Conservation (phyloP, 805 yeast species). For the Jamesozyma gamospora region DNA sequence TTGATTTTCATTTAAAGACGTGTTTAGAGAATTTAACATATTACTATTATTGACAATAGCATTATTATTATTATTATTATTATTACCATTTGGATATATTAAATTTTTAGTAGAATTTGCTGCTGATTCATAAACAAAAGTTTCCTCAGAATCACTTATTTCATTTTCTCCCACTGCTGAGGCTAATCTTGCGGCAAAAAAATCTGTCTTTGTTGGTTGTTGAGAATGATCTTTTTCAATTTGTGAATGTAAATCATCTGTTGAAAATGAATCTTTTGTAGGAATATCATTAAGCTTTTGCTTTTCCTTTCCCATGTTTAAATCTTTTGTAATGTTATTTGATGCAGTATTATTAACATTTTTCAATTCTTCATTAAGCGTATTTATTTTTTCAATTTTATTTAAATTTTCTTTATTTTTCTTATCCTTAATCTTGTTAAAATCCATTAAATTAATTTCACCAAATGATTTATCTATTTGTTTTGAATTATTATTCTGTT, state of each 20-base stretch:
- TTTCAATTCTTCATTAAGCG: neutral
- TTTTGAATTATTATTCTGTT: neutral
- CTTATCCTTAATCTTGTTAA: neutral
- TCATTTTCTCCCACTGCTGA: constrained; percentile 88
- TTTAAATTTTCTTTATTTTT: too few relatives aligned
- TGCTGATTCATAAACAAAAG: constrained; percentile 77
- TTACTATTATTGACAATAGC: neutral
- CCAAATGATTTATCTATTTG: too few relatives aligned
- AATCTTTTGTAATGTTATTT: constrained; percentile 2
- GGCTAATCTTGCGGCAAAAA: constrained; percentile 90
- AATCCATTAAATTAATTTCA: neutral
- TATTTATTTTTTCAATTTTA: neutral
- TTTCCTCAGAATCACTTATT: constrained; percentile 83
- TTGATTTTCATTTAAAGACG: neutral
- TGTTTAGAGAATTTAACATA: neutral
- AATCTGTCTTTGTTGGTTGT: constrained; percentile 63
- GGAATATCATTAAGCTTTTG: constrained; percentile 3
- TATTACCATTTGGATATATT: constrained; percentile 10
- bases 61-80: neutral
- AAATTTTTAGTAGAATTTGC: constrained; percentile 25
- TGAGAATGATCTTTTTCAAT: constrained; percentile 17
- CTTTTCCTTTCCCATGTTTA: constrained; percentile 7
- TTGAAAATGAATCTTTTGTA: neutral
- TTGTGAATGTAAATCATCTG: constrained; percentile 2
- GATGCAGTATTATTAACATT: neutral